Evolutionary conservation across 1,284 basidiomycete species (phyloP).

Genomic region (Golubevia pallescens): DNA sequence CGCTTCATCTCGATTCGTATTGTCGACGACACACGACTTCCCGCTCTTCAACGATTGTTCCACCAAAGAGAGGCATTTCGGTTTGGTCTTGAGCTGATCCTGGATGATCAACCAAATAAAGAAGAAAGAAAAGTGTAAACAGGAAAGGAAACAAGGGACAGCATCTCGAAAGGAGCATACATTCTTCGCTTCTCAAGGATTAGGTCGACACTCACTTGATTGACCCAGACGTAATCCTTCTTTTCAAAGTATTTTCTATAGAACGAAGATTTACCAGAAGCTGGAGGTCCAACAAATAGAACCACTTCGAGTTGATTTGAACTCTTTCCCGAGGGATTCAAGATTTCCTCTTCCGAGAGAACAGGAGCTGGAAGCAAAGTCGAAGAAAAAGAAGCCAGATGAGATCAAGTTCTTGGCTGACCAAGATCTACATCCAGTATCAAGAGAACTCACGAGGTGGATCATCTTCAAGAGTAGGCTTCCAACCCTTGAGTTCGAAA

Average conservation of each 20-base stretch:
- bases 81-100: slow-evolving; percentile 76
- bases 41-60: slow-evolving; percentile 70
- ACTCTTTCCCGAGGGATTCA: too few species aligned
- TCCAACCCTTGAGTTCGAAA: neutral
- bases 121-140: neutral
- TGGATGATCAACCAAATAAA: slow-evolving; percentile 65
- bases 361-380: too few species aligned
- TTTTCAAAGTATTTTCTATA: slow-evolving; percentile 75
- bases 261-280: slow-evolving; percentile 84
- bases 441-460: too few species aligned
- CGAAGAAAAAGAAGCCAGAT: too few species aligned
- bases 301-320: slow-evolving; percentile 73
- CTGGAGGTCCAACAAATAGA: slow-evolving; percentile 85
- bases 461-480: neutral
- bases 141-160: neutral
- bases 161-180: neutral
- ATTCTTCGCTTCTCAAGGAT: too few species aligned
- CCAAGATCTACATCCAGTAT: too few species aligned
- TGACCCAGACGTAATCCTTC: slow-evolving; percentile 70
- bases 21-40: slow-evolving; percentile 80
- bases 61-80: slow-evolving; percentile 76
- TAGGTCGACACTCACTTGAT: too few species aligned
- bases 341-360: too few species aligned
- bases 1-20: slow-evolving; percentile 77
- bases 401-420: too few species aligned